Evolutionary conservation across 1,284 basidiomycete genomes (phyloP), one percentile per base, ranked within the genome.

Genomic region (Ceratobasidium sp.): DNA sequence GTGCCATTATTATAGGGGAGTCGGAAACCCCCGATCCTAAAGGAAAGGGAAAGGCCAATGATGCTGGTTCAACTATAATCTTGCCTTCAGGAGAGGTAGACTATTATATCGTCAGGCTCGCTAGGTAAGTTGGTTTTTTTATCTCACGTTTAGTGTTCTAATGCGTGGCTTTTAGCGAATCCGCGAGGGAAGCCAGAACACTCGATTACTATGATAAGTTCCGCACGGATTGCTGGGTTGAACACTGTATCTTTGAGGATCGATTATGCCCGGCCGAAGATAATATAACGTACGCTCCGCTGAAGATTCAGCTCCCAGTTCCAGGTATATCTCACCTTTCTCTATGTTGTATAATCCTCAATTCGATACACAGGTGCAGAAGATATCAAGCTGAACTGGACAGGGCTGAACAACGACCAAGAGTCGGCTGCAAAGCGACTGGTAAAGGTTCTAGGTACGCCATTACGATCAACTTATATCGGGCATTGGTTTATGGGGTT

Each of bases 151-250:
- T 40, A 28, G 15, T 6, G 44, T 54, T 23, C 26, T 59, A 10
- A 50, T 64, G 56, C 52, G 28, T 28, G n/a, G 38, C 65, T 57
- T 42, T 13, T 48, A 92, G 91, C 80, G 89, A 89, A 78, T 80
- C 93, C 12, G 92, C 87, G 80, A 84, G 83, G 4, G 86, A 87
- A 28, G 91, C 92, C 81, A 81, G 83, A 3, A 88, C 90, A 69
- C 84, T 85, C 15, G 42, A 64, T 0, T 81, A 86, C 79, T 87
- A 88, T 56, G 77, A 80, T 0, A 91, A 91, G 81, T 93, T 91
- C 81, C 87, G 94, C 56, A 95, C 93, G 0, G 93, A 95, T 82
- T 95, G 93, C 81, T 95, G 93, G 93, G 85, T 95, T 0, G 93
- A 95, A 83, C 88, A 89, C 69, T 95, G 92, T 80, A 86, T 94